phyloP scores from a whole-genome alignment of 192 early-diverging fungal genomes.

The Paraglomus occultum region DNA sequence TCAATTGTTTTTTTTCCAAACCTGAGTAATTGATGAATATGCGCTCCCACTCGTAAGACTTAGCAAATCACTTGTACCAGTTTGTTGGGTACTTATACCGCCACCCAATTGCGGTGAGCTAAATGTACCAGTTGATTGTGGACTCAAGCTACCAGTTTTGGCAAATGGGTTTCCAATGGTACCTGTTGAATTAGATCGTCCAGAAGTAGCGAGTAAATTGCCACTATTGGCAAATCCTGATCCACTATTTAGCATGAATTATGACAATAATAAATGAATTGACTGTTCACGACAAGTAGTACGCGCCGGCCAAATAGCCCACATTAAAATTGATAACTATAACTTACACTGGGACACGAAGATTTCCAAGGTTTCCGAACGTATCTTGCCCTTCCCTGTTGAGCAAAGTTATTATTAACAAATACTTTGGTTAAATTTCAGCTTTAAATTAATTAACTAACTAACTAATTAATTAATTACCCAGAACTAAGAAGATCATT shows the following conservation, averaged over 20 bases:
- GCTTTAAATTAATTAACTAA: neutral
- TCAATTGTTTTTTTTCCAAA: neutral
- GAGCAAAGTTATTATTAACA: too few species aligned
- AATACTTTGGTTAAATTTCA: too few species aligned
- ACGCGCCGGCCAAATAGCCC: neutral
- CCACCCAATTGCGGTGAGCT: neutral
- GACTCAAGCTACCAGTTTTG: neutral
- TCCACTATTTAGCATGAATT: slow-evolving; percentile 12
- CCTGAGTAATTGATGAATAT: neutral
- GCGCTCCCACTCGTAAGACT: neutral
- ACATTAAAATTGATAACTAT: neutral
- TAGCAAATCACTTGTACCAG: neutral
- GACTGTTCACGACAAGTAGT: neutral
- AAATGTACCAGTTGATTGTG: neutral
- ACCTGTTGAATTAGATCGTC: slow-evolving; percentile 26
- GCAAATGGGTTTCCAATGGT: slow-evolving; percentile 23
- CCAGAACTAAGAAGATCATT: neutral
- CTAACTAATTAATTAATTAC: too few species aligned
- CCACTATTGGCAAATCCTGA: slow-evolving; percentile 11
- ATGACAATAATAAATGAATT: neutral
- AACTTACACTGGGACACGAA: slow-evolving; percentile 51
- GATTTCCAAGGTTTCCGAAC: slow-evolving; percentile 51
- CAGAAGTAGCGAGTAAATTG: neutral
- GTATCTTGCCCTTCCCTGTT: slow-evolving; percentile 54
- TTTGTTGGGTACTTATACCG: neutral